A percentile compares a stretch with the other conserved stretches of the same genome.
These are phyloP conservation scores for Heliophila coronopifolia DNA, from an alignment of 441 rosid species.

Conservation along the genomic window DNA sequence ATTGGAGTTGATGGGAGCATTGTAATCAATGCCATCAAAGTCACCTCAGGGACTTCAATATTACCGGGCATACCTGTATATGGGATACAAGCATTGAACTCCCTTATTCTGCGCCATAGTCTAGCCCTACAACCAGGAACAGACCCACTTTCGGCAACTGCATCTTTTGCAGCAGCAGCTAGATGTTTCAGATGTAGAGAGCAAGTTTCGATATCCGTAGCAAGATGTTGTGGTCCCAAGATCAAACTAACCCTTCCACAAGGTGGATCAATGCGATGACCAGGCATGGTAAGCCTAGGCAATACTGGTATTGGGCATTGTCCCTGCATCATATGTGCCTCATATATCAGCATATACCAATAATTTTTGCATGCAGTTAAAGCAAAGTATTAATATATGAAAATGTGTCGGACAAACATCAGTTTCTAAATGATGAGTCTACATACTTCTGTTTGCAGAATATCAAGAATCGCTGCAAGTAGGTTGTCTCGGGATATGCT, in stretches of 20 bases:
- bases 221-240: conserved; percentile 42
- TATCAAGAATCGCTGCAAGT: conserved; percentile 93
- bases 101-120: conserved; percentile 98
- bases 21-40: conserved; percentile 96
- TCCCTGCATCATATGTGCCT: conserved; percentile 44
- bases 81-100: conserved; percentile 93
- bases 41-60: conserved; percentile 93
- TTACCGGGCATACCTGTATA: conserved; percentile 81
- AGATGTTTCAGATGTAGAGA: conserved; percentile 90
- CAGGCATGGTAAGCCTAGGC: conserved; percentile 99
- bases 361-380: neutral
- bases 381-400: neutral
- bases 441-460: conserved; percentile 94
- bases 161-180: conserved; percentile 97
- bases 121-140: conserved; percentile 96
- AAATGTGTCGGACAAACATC: conserved; percentile 14
- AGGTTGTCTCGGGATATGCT: conserved; percentile 98
- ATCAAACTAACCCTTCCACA: conserved; percentile 82
- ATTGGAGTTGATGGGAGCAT: conserved; percentile 94
- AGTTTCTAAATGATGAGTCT: conserved; percentile 33
- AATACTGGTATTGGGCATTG: conserved; percentile 77
- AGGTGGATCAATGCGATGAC: conserved; percentile 97
- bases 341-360: conserved; percentile 11
- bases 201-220: conserved; percentile 65
- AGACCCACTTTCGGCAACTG: conserved; percentile 96